Evolutionary conservation across 805 yeast genomes (phyloP).

Genomic region (Candida methanosorbosa): DNA sequence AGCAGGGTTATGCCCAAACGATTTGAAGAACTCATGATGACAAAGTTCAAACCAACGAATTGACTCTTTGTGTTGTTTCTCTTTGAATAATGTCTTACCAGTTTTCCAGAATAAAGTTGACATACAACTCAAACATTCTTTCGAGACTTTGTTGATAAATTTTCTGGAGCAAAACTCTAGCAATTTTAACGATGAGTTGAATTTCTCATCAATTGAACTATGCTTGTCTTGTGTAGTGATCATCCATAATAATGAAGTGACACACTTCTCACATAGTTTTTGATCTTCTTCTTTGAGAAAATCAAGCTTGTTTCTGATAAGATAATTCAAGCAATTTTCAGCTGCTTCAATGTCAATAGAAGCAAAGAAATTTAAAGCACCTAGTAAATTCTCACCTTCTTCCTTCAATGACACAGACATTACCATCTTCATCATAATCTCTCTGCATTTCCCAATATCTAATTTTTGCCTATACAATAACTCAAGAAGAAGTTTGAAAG

Average conservation of each 20-base stretch:
- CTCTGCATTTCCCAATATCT: no score
- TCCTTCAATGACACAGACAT: constrained; percentile 17
- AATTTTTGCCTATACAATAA: constrained; percentile 10
- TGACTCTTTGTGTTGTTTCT: constrained; percentile 4
- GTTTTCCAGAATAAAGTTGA: constrained; percentile 31
- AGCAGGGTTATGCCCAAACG: constrained; percentile 11
- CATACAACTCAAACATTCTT: constrained; percentile 21
- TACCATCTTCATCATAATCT: constrained; percentile 27
- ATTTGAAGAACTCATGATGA: constrained; percentile 7
- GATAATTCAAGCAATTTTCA: constrained; percentile 24
- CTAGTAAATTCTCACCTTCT: constrained; percentile 6
- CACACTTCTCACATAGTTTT: constrained; percentile 5
- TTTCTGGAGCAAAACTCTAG: constrained; percentile 20
- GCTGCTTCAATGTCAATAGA: constrained; percentile 17
- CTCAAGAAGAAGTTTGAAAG: constrained; percentile 21
- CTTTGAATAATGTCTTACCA: constrained; percentile 23
- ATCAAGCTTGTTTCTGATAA: constrained; percentile 22
- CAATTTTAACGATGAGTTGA: constrained; percentile 15
- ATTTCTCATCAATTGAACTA: constrained; percentile 6
- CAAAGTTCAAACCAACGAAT: constrained; percentile 11
- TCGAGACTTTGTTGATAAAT: constrained; percentile 16
- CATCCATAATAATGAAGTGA: constrained; percentile 15
- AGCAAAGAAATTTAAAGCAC: constrained; percentile 10
- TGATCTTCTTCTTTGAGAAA: constrained; percentile 11
- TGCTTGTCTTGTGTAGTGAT: constrained; percentile 11